These are phyloP conservation scores for Kodamaea suecica DNA, from an alignment of 1,139 yeast genomes.

Conservation along the genomic window DNA sequence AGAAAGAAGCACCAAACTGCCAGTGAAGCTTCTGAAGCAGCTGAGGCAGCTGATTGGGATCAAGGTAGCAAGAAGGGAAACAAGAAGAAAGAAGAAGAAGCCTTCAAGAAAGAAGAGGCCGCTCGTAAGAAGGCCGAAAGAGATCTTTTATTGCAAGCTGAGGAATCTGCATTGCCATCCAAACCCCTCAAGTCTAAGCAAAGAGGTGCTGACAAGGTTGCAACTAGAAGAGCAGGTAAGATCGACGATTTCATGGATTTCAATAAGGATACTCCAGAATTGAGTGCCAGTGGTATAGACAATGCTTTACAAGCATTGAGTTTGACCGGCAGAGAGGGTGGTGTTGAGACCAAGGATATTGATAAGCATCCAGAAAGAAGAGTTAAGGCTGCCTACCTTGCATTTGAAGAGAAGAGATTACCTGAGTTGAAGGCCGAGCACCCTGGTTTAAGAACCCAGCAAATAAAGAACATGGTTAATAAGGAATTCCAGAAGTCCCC, in stretches of 20 bases:
- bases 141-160: conserved; percentile 57
- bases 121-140: conserved; percentile 64
- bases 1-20: conserved; percentile 58
- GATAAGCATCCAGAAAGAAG: conserved; percentile 90
- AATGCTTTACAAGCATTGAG: conserved; percentile 76
- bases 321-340: conserved; percentile 54
- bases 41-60: conserved; percentile 66
- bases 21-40: conserved; percentile 45
- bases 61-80: conserved; percentile 69
- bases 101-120: conserved; percentile 60
- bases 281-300: conserved; percentile 74
- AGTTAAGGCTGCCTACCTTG: conserved; percentile 76
- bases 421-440: conserved; percentile 74
- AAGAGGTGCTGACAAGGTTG: conserved; percentile 72
- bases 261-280: conserved; percentile 48
- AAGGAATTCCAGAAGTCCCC: conserved; percentile 81
- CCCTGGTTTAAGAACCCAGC: conserved; percentile 79
- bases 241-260: conserved; percentile 60
- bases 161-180: conserved; percentile 59
- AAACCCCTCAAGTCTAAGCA: conserved; percentile 54
- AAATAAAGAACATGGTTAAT: conserved; percentile 66
- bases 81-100: conserved; percentile 66
- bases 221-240: conserved; percentile 60
- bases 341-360: conserved; percentile 57
- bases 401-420: conserved; percentile 66